These are phyloP conservation scores for Phytopythium vexans DNA, from an alignment of 352 stramenopile species.

Conservation along the genomic window DNA sequence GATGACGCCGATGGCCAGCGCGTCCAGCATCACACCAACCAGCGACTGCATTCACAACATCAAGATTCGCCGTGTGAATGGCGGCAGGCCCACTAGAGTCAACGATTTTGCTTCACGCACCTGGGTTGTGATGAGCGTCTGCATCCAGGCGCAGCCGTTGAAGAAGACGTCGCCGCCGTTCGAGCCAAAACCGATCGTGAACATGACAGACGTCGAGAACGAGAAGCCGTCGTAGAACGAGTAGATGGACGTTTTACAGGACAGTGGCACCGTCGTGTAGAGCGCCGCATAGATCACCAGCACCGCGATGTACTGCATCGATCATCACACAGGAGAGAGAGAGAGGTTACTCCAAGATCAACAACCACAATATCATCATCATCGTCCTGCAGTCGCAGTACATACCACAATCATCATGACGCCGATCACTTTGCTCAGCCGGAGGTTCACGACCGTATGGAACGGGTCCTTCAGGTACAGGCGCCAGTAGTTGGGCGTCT, in stretches of 20 bases:
- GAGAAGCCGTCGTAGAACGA: slow-evolving; percentile 75
- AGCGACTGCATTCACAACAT: slow-evolving; percentile 68
- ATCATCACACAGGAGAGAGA: neutral
- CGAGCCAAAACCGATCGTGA: slow-evolving; percentile 79
- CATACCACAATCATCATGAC: slow-evolving; percentile 30
- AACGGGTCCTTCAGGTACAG: slow-evolving; percentile 83
- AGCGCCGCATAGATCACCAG: slow-evolving; percentile 66
- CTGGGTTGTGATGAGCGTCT: slow-evolving; percentile 85
- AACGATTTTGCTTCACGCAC: too few species aligned
- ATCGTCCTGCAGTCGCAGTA: neutral
- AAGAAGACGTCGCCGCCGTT: slow-evolving; percentile 88
- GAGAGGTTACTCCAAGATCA: slow-evolving; percentile 1
- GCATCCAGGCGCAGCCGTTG: slow-evolving; percentile 88
- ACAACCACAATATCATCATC: neutral
- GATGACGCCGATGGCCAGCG: slow-evolving; percentile 92
- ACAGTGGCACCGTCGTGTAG: slow-evolving; percentile 65
- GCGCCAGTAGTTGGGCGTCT: slow-evolving; percentile 79
- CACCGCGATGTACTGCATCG: slow-evolving; percentile 56
- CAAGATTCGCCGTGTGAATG: neutral
- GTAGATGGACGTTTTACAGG: slow-evolving; percentile 67
- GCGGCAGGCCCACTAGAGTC: slow-evolving; percentile 1
- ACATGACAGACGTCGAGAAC: slow-evolving; percentile 79
- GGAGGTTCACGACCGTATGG: slow-evolving; percentile 80
- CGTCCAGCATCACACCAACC: slow-evolving; percentile 89
- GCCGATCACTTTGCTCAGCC: slow-evolving; percentile 71